phyloP scores from a whole-genome alignment of 352 stramenopile species.

The Globisporangium uncinulatum region DNA sequence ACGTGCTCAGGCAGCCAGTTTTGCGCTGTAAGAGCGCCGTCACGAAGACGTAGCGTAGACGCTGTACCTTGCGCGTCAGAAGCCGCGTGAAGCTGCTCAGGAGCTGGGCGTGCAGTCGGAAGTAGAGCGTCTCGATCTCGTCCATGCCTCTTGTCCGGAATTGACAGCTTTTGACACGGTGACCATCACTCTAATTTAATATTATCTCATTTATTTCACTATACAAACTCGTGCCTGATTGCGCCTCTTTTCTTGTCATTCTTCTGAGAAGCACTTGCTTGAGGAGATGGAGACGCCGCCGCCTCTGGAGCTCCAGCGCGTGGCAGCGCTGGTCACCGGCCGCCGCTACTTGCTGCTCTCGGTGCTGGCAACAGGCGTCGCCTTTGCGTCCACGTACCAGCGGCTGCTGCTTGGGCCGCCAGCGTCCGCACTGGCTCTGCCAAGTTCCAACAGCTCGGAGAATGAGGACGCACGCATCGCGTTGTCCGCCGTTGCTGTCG shows the following conservation, averaged over 20 bases:
- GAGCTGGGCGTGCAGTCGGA: conserved; percentile 63
- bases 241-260: background rate
- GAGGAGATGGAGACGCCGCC: background rate
- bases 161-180: too few species aligned
- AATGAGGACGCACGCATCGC: conserved; percentile 2
- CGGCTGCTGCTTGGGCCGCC: conserved; percentile 22
- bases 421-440: conserved; percentile 6
- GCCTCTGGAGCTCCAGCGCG: conserved; percentile 15
- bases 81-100: conserved; percentile 36
- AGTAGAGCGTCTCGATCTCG: conserved; percentile 72
- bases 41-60: background rate
- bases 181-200: too few species aligned
- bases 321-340: conserved; percentile 40
- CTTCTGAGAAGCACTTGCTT: background rate
- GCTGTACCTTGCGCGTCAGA: conserved; percentile 24
- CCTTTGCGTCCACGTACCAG: conserved; percentile 37
- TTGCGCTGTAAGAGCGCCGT: background rate
- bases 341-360: conserved; percentile 65
- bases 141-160: conserved; percentile 17
- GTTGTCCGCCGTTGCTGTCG: background rate
- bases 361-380: conserved; percentile 45
- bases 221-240: background rate
- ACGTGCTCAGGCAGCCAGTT: background rate
- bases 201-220: background rate
- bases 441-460: conserved; percentile 7